phyloP scores from a whole-genome alignment of 495 filamentous ascomycete genomes.

The Aspergillus affinis region DNA sequence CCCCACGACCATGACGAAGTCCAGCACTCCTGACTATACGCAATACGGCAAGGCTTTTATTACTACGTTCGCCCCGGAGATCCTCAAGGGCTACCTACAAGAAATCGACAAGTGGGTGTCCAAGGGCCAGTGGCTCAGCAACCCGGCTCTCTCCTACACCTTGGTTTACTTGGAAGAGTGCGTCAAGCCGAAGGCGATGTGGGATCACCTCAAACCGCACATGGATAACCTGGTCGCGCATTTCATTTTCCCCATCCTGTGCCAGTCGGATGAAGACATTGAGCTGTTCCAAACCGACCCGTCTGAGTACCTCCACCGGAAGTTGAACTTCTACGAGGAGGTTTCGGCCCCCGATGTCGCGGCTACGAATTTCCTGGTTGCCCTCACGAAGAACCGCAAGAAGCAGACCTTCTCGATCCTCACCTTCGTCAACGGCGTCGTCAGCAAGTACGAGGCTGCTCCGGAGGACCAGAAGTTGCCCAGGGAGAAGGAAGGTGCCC shows the following conservation, averaged over 20 bases:
- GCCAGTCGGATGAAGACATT: conserved; percentile 87
- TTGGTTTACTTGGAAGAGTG: conserved; percentile 94
- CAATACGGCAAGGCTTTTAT: conserved; percentile 89
- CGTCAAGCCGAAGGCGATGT: conserved; percentile 95
- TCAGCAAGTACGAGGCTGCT: conserved; percentile 83
- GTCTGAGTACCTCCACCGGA: conserved; percentile 93
- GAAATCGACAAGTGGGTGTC: conserved; percentile 97
- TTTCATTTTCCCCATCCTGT: conserved; percentile 91
- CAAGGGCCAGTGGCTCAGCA: conserved; percentile 93
- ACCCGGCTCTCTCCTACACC: conserved; percentile 86
- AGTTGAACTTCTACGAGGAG: conserved; percentile 97
- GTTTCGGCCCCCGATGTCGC: conserved; percentile 94
- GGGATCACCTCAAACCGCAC: conserved; percentile 90
- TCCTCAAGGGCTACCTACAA: conserved; percentile 85
- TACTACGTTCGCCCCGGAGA: conserved; percentile 87
- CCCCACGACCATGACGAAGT: conserved; percentile 65
- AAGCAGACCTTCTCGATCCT: conserved; percentile 95
- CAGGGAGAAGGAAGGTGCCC: conserved; percentile 91
- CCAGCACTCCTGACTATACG: conserved; percentile 65
- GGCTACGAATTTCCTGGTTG: conserved; percentile 93
- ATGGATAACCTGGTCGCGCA: conserved; percentile 88
- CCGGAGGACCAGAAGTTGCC: conserved; percentile 86
- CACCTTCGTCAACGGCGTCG: conserved; percentile 88
- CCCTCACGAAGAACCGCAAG: conserved; percentile 88
- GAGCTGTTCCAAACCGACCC: conserved; percentile 93